Base-by-base conservation (phyloP, 2,329 filamentous ascomycete species). In the Dactylella cylindrospora region DNA sequence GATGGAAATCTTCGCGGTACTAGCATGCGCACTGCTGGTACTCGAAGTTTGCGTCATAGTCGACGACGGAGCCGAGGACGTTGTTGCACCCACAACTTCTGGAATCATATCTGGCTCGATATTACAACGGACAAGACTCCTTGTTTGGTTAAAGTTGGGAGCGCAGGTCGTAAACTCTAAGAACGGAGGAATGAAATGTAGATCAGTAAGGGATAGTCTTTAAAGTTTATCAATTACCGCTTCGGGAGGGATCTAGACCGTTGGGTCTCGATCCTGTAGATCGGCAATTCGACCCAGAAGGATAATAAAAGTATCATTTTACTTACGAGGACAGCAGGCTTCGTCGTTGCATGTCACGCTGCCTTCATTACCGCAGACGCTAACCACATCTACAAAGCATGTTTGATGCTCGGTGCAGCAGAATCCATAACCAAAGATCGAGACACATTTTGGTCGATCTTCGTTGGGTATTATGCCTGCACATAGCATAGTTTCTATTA, bases 361-460 rank as follows among this genome's bases (percentile, higher is more conserved):
- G 32, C 29, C 26, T 3, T 20, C 20, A 25, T 12, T 17, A 9
- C 20, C 22, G 31, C 44, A 47, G 20, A 13, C 20, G 31, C 44
- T 47, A 9, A 22, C 20, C 29, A 36, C n/a, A 15, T 47, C 44
- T 20, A 28, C 44, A 22, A 35, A 36, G 31, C 44, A 36, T 25
- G 29, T 31, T 36, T 47, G 44, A 23, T 47, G 44, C 44, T 47
- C 44, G 44, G 44, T 47, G 44, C 44, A 47, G 15, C 31, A 47
- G 22, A 47, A 47, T n/a, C 44, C 44, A 23, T 47, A 47, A 13
- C 44, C 44, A 25, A 47, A 47, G 28, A 47, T 36, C n/a, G 29
- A 15, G 12, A 47, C 22, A 15, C 44, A 47, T 17, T 28, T 47
- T 15, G 44, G 28, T 17, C 44, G 31, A 32, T 35, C 12, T 22